Evolutionary conservation across 2,329 filamentous ascomycete genomes (phyloP), one percentile per base, ranked within the genome.

Genomic region (Fusarium musae): DNA sequence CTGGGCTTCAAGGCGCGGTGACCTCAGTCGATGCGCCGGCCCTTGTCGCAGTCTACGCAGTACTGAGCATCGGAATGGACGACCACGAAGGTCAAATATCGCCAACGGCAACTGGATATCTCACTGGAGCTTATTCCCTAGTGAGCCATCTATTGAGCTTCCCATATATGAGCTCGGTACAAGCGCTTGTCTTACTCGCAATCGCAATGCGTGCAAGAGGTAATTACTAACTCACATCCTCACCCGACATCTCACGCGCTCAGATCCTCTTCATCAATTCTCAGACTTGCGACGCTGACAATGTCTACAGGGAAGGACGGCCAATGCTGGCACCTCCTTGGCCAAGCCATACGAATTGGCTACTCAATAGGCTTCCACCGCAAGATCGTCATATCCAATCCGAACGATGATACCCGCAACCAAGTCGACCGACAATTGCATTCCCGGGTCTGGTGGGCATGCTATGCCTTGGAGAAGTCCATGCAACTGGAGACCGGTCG

Each of bases 401-500:
- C 32, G 1, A 60, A 40, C 3, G 36, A 59, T 9, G 49, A 62
- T 9, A 63, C 70, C 12, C 19, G 30, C 9, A 53, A 21, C 32
- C 42, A 34, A 6, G 42, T 63, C 13, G 60, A 75, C 23, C 70
- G 69, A 2, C 52, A 67, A 23, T 15, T 76, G 9, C 71, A 72
- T 43, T 60, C 68, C 1, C 62, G 69, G 50, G 59, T 76, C 4
- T 76, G 73, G 74, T 76, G 74, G 74, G 47, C 69, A 1, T 76
- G 73, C 28, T 76, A 76, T 13, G 71, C 65, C 2, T 15, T 76
- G 19, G 73, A 76, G 36, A 76, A 76, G 26, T 57, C 73, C 21
- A 76, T 76, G 73, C 65, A 73, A 15, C 30, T 76, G 6, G 74
- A 75, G 43, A 75, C 73, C 1, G 73, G 73, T 23, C 63, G 74